Percentiles rank a stretch among this genome's conserved stretches.
Conservation (phyloP, 2,329 filamentous ascomycete genomes). For the Colletotrichum abscissum region DNA sequence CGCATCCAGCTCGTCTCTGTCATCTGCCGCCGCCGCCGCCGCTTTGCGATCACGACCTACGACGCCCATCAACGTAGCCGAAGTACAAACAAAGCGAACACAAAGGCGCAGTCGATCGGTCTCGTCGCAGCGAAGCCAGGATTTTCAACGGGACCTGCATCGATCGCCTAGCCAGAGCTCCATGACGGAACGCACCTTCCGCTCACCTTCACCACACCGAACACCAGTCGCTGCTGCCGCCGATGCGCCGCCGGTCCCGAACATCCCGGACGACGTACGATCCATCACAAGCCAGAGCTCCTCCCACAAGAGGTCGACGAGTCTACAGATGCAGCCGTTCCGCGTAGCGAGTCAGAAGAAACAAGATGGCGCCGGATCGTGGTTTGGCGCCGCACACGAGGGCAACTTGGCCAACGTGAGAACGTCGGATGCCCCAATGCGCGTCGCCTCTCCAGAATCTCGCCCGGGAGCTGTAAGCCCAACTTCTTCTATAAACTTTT, state of each 20-base stretch:
- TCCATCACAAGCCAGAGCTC: constrained; percentile 41
- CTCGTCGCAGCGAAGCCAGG: constrained; percentile 71
- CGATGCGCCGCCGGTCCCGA: constrained; percentile 79
- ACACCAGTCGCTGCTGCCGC: constrained; percentile 48
- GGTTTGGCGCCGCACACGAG: constrained; percentile 59
- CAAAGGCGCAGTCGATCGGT: constrained; percentile 77
- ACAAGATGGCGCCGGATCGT: constrained; percentile 55
- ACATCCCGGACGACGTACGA: constrained; percentile 67
- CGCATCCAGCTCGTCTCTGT: constrained; percentile 75
- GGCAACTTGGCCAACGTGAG: constrained; percentile 58
- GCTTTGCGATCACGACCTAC: constrained; percentile 83
- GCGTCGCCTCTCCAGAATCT: constrained; percentile 45
- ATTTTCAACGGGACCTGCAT: constrained; percentile 62
- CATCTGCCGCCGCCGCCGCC: constrained; percentile 86
- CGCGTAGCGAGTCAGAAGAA: constrained; percentile 65
- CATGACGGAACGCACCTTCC: constrained; percentile 91
- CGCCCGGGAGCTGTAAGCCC: constrained; percentile 60
- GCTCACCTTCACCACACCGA: constrained; percentile 69
- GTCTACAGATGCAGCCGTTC: constrained; percentile 61
- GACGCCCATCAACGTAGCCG: constrained; percentile 81
- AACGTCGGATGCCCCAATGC: constrained; percentile 56
- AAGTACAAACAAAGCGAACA: constrained; percentile 90
- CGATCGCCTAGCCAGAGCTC: constrained; percentile 79
- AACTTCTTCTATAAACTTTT: constrained; percentile 67
- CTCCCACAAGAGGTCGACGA: constrained; percentile 47